These are phyloP conservation scores for Phytopythium chamaehyphon DNA, from an alignment of 352 stramenopile species.

Conservation along the genomic window DNA sequence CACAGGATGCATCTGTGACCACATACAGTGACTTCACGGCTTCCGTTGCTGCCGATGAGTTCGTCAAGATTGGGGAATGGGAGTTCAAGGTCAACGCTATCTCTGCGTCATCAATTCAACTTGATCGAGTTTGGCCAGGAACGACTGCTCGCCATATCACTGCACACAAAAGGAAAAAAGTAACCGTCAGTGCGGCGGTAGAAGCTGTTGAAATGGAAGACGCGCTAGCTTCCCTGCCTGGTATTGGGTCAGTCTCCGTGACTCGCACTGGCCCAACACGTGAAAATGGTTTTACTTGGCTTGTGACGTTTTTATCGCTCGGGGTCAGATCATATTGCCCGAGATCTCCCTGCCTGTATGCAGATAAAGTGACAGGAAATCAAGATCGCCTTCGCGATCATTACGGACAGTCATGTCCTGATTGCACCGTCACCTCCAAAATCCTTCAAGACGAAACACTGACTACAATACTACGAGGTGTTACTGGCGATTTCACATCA, in stretches of 20 bases:
- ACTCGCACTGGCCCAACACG: conserved; percentile 49
- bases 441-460: conserved; percentile 35
- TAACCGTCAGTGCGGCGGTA: conserved; percentile 41
- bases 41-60: conserved; percentile 30
- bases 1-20: conserved; percentile 21
- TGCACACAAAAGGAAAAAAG: conserved; percentile 64
- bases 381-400: conserved; percentile 33
- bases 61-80: conserved; percentile 50
- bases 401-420: conserved; percentile 34
- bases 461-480: conserved; percentile 18
- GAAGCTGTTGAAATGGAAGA: conserved; percentile 48
- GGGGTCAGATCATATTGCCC: conserved; percentile 41
- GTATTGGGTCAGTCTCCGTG: conserved; percentile 53
- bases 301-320: conserved; percentile 68
- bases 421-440: conserved; percentile 35
- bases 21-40: conserved; percentile 43
- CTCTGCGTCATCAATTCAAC: conserved; percentile 23
- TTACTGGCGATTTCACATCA: conserved; percentile 36
- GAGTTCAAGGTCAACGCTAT: conserved; percentile 45
- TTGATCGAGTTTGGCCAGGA: conserved; percentile 30
- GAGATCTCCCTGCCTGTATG: conserved; percentile 48
- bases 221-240: conserved; percentile 38
- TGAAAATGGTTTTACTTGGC: conserved; percentile 59
- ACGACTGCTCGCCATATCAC: conserved; percentile 43
- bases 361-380: conserved; percentile 43